These are phyloP conservation scores for Erodium maritimum DNA, from an alignment of 345 rosid species.

Conservation along the genomic window DNA sequence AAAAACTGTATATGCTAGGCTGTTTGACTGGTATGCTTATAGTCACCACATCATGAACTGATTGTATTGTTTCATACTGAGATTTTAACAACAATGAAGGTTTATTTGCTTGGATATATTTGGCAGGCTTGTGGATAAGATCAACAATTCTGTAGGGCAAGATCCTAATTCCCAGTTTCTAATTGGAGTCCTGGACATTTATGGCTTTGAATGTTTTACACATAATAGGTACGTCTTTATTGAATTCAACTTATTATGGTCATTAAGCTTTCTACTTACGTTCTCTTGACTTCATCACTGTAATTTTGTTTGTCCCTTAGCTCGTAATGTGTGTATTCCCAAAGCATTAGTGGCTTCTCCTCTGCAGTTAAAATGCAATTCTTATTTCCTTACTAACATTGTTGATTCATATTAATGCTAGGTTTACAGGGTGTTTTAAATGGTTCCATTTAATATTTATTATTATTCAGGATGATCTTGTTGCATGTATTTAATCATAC, in stretches of 20 bases:
- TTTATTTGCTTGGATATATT: constrained; percentile 10
- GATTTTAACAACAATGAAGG: constrained; percentile 4
- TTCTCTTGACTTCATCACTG: background rate
- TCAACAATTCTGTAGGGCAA: constrained; percentile 89
- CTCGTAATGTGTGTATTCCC: background rate
- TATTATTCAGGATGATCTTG: background rate
- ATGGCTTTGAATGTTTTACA: constrained; percentile 94
- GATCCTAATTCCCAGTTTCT: constrained; percentile 56
- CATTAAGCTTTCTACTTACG: background rate
- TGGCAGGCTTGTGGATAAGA: constrained; percentile 85
- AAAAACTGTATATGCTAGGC: constrained; percentile 82
- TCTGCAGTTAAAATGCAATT: background rate
- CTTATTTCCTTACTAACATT: background rate
- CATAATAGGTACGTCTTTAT: constrained; percentile 51
- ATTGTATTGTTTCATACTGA: background rate
- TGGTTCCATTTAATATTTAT: background rate
- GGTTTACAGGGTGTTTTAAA: background rate
- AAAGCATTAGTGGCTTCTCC: background rate
- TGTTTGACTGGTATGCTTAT: constrained; percentile 75
- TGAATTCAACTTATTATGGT: background rate
- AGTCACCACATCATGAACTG: constrained; percentile 5
- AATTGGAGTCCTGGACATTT: constrained; percentile 94
- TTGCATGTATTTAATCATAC: background rate
- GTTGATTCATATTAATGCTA: background rate
- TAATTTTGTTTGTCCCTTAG: too few species aligned